Evolutionary conservation across 2,329 filamentous ascomycete genomes (phyloP).

Genomic region (Macroventuria anomochaeta): DNA sequence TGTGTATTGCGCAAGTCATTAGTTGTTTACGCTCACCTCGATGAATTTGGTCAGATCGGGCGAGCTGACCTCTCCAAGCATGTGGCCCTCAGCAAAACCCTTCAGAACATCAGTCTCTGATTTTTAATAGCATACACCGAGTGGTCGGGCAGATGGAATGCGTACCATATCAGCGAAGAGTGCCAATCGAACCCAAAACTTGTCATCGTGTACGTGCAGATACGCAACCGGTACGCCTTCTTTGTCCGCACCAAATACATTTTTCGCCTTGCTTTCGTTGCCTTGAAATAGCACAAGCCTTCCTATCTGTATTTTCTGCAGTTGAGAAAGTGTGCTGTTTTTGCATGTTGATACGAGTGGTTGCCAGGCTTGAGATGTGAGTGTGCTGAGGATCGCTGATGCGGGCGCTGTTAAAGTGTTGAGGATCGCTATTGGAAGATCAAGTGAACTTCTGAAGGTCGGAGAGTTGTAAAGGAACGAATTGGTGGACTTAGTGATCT

Average conservation of each 20-base stretch:
- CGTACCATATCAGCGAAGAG: slow-evolving; percentile 74
- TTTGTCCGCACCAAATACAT: slow-evolving; percentile 52
- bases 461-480: neutral
- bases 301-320: slow-evolving; percentile 55
- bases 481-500: neutral
- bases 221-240: slow-evolving; percentile 57
- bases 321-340: slow-evolving; percentile 53
- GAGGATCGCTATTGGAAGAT: slow-evolving; percentile 44
- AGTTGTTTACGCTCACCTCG: slow-evolving; percentile 52
- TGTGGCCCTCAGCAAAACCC: slow-evolving; percentile 75
- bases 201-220: slow-evolving; percentile 67
- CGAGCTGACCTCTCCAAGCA: slow-evolving; percentile 74
- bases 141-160: neutral
- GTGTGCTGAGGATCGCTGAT: slow-evolving; percentile 37
- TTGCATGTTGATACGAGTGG: slow-evolving; percentile 56
- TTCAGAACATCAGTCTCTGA: slow-evolving; percentile 22
- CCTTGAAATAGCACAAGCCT: slow-evolving; percentile 55
- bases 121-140: neutral
- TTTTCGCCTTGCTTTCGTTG: slow-evolving; percentile 51
- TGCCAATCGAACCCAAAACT: slow-evolving; percentile 73
- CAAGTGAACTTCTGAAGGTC: neutral
- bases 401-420: slow-evolving; percentile 11
- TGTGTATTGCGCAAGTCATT: neutral
- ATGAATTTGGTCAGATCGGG: slow-evolving; percentile 72
- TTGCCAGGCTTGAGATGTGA: slow-evolving; percentile 56